Evolutionary conservation across 805 yeast species (phyloP).

Genomic region (Candida peoriensis): DNA sequence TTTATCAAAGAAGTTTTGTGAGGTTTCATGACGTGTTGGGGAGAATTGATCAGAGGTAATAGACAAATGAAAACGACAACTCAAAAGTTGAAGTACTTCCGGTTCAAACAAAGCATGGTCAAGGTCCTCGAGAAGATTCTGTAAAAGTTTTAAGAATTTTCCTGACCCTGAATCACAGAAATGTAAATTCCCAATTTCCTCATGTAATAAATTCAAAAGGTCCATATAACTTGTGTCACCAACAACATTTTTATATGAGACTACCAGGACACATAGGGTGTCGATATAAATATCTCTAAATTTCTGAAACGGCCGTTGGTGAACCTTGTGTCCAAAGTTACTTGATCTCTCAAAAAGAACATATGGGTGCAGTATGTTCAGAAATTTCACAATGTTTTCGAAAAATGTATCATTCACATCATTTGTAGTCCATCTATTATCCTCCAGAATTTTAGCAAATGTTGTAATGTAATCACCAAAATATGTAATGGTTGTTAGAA

Average conservation of each 20-base stretch:
- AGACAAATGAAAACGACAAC: constrained; percentile 71
- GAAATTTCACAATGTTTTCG: constrained; percentile 25
- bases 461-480: constrained; percentile 46
- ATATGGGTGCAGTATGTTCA: constrained; percentile 43
- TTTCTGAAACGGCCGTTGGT: constrained; percentile 7
- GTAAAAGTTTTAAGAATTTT: constrained; percentile 53
- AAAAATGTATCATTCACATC: constrained; percentile 9
- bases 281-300: constrained; percentile 39
- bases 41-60: constrained; percentile 54
- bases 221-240: constrained; percentile 30
- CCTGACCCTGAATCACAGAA: constrained; percentile 68
- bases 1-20: constrained; percentile 32
- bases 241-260: constrained; percentile 27
- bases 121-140: constrained; percentile 44
- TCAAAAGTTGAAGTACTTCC: constrained; percentile 71
- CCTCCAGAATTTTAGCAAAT: constrained; percentile 25
- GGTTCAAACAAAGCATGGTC: constrained; percentile 46
- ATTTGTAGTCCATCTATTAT: constrained; percentile 31
- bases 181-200: constrained; percentile 61
- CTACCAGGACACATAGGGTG: constrained; percentile 31
- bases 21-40: constrained; percentile 63
- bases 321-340: constrained; percentile 3
- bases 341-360: constrained; percentile 21
- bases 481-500: constrained; percentile 48
- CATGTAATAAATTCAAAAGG: constrained; percentile 59